phyloP scores from a whole-genome alignment of 2,329 filamentous ascomycete genomes.

The Mycocentrospora acerina region DNA sequence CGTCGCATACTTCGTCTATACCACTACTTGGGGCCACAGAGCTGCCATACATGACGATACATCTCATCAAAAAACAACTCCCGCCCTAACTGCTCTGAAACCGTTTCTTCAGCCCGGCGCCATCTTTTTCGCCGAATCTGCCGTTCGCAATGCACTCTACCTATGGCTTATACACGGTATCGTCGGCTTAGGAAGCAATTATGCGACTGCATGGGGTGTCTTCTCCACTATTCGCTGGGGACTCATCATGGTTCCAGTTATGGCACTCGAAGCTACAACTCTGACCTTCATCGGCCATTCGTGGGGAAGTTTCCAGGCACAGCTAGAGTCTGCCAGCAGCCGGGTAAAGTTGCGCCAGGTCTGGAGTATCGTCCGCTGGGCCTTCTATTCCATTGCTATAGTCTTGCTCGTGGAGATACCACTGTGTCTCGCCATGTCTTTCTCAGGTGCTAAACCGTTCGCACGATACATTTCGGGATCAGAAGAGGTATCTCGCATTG shows the following conservation, averaged over 20 bases:
- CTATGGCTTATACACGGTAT: constrained; percentile 70
- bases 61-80: constrained; percentile 5
- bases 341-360: constrained; percentile 34
- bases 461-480: constrained; percentile 63
- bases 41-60: constrained; percentile 10
- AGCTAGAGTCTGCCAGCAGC: constrained; percentile 27
- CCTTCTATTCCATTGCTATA: constrained; percentile 54
- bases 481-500: constrained; percentile 59
- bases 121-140: constrained; percentile 64
- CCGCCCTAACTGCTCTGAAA: constrained; percentile 47
- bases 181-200: constrained; percentile 62
- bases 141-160: constrained; percentile 68
- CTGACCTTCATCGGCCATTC: constrained; percentile 66
- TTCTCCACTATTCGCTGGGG: constrained; percentile 77
- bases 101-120: constrained; percentile 59
- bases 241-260: constrained; percentile 71
- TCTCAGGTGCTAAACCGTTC: constrained; percentile 61
- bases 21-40: constrained; percentile 38
- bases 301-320: constrained; percentile 59
- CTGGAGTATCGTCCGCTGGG: constrained; percentile 53
- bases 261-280: constrained; percentile 65
- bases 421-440: constrained; percentile 62
- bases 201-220: constrained; percentile 72
- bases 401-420: constrained; percentile 63
- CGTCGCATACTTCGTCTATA: constrained; percentile 60